Conservation (phyloP, 1,284 basidiomycete genomes). For the Ceratobasidium sp. region DNA sequence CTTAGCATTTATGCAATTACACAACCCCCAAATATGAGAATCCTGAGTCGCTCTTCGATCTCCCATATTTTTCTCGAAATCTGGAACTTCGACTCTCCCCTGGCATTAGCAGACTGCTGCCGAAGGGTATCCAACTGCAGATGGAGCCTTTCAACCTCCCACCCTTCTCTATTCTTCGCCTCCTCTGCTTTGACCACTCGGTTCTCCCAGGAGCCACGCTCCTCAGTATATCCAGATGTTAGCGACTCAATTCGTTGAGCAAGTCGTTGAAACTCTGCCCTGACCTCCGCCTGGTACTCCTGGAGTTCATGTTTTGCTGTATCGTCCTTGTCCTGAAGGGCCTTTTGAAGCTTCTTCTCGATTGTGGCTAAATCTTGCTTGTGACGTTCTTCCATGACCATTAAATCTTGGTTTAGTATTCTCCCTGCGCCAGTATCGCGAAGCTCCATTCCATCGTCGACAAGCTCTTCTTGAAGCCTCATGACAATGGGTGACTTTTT, state of each 20-base stretch:
- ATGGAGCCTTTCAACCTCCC: background rate
- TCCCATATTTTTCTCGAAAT: background rate
- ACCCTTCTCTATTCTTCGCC: background rate
- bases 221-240: slow-evolving; percentile 11
- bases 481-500: slow-evolving; percentile 1
- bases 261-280: background rate
- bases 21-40: too few relatives aligned
- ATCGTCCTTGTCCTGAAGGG: slow-evolving; percentile 3
- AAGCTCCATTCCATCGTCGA: background rate
- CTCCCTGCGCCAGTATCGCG: slow-evolving; percentile 13
- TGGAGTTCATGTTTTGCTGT: slow-evolving; percentile 6
- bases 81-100: background rate
- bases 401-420: background rate
- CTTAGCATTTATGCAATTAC: too few relatives aligned
- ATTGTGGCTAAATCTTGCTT: background rate
- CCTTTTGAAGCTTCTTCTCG: slow-evolving; percentile 1
- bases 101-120: background rate
- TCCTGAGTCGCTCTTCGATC: too few relatives aligned
- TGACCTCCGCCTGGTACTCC: background rate
- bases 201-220: slow-evolving; percentile 5
- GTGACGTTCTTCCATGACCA: background rate
- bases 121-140: background rate
- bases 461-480: slow-evolving; percentile 23
- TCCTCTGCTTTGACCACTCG: background rate
- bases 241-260: slow-evolving; percentile 19